phyloP scores from a whole-genome alignment of 176 grass and related monocot genomes.

The Luzula sylvatica region DNA sequence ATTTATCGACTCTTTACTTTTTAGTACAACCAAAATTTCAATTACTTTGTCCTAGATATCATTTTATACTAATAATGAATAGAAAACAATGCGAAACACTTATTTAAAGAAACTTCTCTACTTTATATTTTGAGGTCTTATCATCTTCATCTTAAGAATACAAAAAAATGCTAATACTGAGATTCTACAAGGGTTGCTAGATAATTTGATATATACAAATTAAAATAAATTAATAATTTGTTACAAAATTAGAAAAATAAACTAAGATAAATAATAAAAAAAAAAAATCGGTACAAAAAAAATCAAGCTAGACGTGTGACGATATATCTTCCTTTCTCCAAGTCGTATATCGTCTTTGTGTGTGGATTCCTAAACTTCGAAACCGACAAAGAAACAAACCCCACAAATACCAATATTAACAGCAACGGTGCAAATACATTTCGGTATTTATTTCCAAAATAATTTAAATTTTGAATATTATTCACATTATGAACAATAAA shows the following conservation, averaged over 20 bases:
- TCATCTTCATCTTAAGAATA: too few species aligned
- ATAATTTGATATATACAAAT: too few species aligned
- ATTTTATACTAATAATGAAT: too few species aligned
- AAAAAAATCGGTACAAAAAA: slow-evolving; percentile 16
- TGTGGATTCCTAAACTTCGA: slow-evolving; percentile 64
- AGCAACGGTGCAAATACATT: slow-evolving; percentile 19
- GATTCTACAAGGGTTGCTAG: too few species aligned
- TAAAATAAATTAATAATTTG: background rate
- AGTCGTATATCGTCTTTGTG: slow-evolving; percentile 79
- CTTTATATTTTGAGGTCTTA: too few species aligned
- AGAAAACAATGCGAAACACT: too few species aligned
- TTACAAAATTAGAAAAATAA: background rate
- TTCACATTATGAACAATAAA: slow-evolving; percentile 36
- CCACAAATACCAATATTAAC: slow-evolving; percentile 25
- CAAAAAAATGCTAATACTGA: too few species aligned
- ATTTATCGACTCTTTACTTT: too few species aligned
- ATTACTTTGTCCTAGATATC: too few species aligned
- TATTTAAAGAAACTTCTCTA: too few species aligned
- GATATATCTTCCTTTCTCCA: slow-evolving; percentile 92
- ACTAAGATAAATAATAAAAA: background rate
- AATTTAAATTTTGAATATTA: background rate
- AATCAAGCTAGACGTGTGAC: slow-evolving; percentile 47
- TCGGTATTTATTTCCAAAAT: slow-evolving; percentile 10
- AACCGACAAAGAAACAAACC: slow-evolving; percentile 30
- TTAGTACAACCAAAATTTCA: too few species aligned